Evolutionary conservation across 495 filamentous ascomycete species (phyloP).

Genomic region (Tuber umbilicatum): DNA sequence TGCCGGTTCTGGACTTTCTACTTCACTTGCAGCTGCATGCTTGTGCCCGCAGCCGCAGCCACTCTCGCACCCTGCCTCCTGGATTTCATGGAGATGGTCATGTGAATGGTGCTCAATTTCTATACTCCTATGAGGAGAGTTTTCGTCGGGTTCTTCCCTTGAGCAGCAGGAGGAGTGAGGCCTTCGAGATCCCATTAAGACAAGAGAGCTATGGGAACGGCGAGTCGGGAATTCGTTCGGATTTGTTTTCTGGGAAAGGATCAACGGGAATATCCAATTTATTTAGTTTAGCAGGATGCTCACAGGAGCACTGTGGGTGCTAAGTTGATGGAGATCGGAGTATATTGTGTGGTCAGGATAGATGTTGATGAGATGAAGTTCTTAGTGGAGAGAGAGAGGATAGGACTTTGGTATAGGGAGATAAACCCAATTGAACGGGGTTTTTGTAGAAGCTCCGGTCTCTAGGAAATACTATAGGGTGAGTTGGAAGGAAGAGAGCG

Average conservation of each 20-base stretch:
- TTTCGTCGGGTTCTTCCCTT: background rate
- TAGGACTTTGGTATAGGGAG: background rate
- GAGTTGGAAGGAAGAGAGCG: background rate
- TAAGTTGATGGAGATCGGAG: background rate
- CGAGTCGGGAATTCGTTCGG: background rate
- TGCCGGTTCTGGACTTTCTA: background rate
- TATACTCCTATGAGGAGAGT: background rate
- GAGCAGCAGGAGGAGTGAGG: background rate
- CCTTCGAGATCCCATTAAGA: background rate
- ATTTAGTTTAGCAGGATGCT: background rate
- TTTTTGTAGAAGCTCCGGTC: background rate
- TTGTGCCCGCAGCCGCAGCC: background rate
- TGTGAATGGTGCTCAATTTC: background rate
- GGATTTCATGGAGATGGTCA: background rate
- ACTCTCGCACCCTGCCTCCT: background rate
- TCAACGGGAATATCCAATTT: background rate
- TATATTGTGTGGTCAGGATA: background rate
- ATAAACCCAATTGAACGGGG: background rate
- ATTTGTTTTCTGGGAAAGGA: background rate
- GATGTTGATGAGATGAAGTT: background rate
- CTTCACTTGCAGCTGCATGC: background rate
- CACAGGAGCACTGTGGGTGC: background rate
- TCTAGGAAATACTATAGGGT: background rate
- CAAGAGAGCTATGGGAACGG: background rate
- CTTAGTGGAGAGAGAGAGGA: background rate